phyloP scores from a whole-genome alignment of 2,329 filamentous ascomycete genomes.

The Colletotrichum tropicicola region DNA sequence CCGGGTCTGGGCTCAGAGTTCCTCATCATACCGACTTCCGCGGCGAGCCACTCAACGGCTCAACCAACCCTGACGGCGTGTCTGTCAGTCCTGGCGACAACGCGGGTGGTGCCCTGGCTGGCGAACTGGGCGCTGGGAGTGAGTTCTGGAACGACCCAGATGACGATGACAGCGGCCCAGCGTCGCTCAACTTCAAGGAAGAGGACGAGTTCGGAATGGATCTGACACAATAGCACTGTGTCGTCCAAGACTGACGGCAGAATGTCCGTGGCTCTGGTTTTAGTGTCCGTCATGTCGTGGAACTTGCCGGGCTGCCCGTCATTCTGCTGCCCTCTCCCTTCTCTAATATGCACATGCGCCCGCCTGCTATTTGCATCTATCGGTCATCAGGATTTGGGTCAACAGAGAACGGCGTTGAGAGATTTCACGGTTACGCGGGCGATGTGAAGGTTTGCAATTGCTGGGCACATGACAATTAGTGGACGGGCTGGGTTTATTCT shows the following conservation, averaged over 20 bases:
- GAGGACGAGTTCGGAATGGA: conserved; percentile 96
- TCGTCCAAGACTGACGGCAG: not conserved
- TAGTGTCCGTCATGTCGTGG: too few relatives aligned
- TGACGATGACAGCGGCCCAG: conserved; percentile 75
- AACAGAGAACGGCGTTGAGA: not conserved
- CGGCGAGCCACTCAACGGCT: conserved; percentile 75
- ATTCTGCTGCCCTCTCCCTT: not conserved
- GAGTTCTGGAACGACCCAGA: conserved; percentile 75
- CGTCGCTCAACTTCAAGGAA: conserved; percentile 83
- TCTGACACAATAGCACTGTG: conserved; percentile 52
- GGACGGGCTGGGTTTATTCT: not conserved
- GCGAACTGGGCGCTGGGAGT: conserved; percentile 59
- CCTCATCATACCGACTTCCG: conserved; percentile 93
- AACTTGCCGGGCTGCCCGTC: too few relatives aligned
- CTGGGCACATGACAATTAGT: too few relatives aligned
- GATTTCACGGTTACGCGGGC: not conserved
- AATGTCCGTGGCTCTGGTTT: not conserved
- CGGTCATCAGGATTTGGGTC: not conserved
- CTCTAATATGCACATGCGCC: not conserved
- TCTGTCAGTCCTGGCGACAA: conserved; percentile 64
- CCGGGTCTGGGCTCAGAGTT: conserved; percentile 87
- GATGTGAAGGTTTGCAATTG: not conserved
- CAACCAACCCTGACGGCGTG: conserved; percentile 46
- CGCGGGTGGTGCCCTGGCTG: conserved; percentile 45
- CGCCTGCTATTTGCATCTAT: not conserved